Conservation (phyloP, 2,329 filamentous ascomycete genomes). For the Ophiostoma perfectum region DNA sequence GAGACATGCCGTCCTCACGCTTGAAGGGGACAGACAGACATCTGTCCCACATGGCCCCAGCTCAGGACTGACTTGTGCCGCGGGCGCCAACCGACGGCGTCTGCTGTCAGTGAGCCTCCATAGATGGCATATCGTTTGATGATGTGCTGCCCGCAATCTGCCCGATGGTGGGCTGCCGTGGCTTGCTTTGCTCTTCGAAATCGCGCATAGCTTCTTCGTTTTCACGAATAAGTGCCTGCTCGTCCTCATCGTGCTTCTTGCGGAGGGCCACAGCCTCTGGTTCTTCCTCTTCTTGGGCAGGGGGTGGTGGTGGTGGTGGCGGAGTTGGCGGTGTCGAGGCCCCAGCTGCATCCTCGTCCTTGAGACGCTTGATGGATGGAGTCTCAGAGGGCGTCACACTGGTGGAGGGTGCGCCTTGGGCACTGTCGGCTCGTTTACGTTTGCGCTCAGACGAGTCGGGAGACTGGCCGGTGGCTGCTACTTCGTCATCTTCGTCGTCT, state of each 20-base stretch:
- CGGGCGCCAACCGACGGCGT: too few species aligned
- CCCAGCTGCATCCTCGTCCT: constrained; percentile 39
- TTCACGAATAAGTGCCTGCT: constrained; percentile 36
- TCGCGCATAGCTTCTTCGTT: constrained; percentile 39
- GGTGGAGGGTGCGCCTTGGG: constrained; percentile 35
- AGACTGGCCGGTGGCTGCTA: constrained; percentile 30
- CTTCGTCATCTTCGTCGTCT: constrained; percentile 39
- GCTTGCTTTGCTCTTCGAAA: constrained; percentile 27
- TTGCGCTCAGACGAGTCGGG: constrained; percentile 53
- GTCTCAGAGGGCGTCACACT: constrained; percentile 47
- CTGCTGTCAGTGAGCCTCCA: too few species aligned
- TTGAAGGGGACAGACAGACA: too few species aligned
- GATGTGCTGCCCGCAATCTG: too few species aligned
- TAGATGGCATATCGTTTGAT: too few species aligned
- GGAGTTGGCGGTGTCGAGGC: constrained; percentile 41
- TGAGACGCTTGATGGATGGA: constrained; percentile 50
- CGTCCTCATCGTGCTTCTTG: constrained; percentile 38
- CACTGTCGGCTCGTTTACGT: constrained; percentile 54
- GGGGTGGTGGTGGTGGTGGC: constrained; percentile 27
- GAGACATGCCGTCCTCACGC: too few species aligned
- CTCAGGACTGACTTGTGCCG: too few species aligned
- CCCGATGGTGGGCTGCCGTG: background rate
- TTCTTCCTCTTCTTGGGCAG: background rate
- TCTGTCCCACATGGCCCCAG: too few species aligned
- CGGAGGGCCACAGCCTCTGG: constrained; percentile 35